phyloP scores from a whole-genome alignment of 805 yeast genomes.

The Barnettozyma californica region DNA sequence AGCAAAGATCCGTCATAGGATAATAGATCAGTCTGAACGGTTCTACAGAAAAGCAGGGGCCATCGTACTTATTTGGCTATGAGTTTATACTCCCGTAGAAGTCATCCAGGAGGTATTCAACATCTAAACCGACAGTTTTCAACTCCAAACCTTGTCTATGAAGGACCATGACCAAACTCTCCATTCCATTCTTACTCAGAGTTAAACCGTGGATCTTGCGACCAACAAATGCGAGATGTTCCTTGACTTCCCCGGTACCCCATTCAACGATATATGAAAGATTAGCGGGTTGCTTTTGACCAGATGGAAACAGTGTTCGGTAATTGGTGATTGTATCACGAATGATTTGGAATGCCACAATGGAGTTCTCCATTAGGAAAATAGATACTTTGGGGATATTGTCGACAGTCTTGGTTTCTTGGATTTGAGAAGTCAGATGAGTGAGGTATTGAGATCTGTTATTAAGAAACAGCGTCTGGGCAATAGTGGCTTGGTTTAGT shows the following conservation, averaged over 20 bases:
- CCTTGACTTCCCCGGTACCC: slow-evolving; percentile 60
- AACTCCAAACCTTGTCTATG: slow-evolving; percentile 56
- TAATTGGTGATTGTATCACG: slow-evolving; percentile 53
- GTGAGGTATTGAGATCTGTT: slow-evolving; percentile 43
- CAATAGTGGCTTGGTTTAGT: slow-evolving; percentile 42
- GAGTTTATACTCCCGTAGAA: slow-evolving; percentile 21
- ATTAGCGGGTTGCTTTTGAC: slow-evolving; percentile 1
- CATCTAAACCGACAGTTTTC: slow-evolving; percentile 63
- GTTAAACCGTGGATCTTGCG: slow-evolving; percentile 65
- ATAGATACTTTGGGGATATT: slow-evolving; percentile 41
- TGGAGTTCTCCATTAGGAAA: slow-evolving; percentile 56
- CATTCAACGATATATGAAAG: slow-evolving; percentile 36
- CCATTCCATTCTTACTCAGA: slow-evolving; percentile 45
- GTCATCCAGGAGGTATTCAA: slow-evolving; percentile 35
- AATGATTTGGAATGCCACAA: slow-evolving; percentile 56
- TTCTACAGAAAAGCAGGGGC: neutral
- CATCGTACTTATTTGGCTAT: neutral
- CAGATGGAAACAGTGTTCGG: slow-evolving; percentile 44
- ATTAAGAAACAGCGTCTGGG: slow-evolving; percentile 43
- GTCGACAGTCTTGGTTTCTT: slow-evolving; percentile 37
- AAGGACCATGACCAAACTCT: slow-evolving; percentile 49
- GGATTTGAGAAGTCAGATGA: slow-evolving; percentile 42
- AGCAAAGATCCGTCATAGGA: too few species aligned
- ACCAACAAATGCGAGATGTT: slow-evolving; percentile 53
- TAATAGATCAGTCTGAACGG: too few species aligned